These are phyloP conservation scores for Pichia exigua DNA, from an alignment of 805 yeast genomes.

Conservation along the genomic window DNA sequence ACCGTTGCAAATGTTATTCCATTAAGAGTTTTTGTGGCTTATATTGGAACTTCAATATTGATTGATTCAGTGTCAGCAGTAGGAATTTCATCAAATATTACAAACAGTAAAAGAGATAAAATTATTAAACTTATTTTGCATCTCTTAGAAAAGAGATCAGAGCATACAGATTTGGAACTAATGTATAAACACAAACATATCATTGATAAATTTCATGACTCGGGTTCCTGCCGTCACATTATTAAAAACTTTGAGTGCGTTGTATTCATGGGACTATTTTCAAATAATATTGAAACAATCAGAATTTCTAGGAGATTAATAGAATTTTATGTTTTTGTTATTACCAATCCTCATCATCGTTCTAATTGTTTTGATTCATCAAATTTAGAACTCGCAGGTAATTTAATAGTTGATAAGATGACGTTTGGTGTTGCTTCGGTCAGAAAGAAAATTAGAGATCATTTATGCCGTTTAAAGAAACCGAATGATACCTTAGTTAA, in stretches of 20 bases:
- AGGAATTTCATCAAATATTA: conserved; percentile 19
- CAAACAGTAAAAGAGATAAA: conserved; percentile 21
- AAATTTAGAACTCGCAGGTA: conserved; percentile 33
- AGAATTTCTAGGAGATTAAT: conserved; percentile 38
- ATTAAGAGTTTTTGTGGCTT: conserved; percentile 28
- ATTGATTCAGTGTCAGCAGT: conserved; percentile 31
- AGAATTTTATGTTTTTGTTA: conserved; percentile 17
- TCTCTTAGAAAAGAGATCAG: conserved; percentile 31
- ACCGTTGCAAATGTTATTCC: conserved; percentile 26
- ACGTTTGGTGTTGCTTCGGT: conserved; percentile 68
- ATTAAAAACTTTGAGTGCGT: conserved; percentile 42
- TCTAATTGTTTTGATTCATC: conserved; percentile 19
- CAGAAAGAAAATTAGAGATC: conserved; percentile 55
- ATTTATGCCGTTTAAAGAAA: conserved; percentile 22
- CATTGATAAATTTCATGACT: conserved; percentile 13
- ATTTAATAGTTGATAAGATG: conserved; percentile 47
- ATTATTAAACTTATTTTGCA: conserved; percentile 33
- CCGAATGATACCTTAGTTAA: conserved; percentile 35
- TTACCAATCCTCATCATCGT: conserved; percentile 17
- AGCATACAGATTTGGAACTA: conserved; percentile 9
- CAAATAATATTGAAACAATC: conserved; percentile 44
- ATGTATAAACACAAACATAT: conserved; percentile 5
- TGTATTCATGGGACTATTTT: conserved; percentile 42
- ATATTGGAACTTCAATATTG: conserved; percentile 32
- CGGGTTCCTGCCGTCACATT: conserved; percentile 26